phyloP scores from a whole-genome alignment of 768 basidiomycete genomes.

The Mycena alexandri region DNA sequence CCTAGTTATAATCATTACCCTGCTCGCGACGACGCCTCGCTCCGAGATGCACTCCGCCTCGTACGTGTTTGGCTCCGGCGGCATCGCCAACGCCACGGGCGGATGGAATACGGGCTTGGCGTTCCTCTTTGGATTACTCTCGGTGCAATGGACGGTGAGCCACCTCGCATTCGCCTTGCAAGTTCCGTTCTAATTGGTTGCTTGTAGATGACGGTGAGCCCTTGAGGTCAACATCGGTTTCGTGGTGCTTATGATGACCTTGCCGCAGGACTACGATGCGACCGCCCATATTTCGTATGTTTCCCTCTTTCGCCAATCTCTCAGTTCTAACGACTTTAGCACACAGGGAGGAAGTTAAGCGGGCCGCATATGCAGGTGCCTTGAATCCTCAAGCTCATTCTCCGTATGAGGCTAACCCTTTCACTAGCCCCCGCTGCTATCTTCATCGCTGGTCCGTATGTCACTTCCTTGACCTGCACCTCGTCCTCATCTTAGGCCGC shows the following conservation, averaged over 20 bases:
- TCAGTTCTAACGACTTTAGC: constrained; percentile 20
- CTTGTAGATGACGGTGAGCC: constrained; percentile 69
- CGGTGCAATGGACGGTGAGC: constrained; percentile 89
- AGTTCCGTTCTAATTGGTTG: constrained; percentile 22
- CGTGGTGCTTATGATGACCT: constrained; percentile 3
- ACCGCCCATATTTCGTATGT: constrained; percentile 86
- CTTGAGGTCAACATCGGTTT: neutral
- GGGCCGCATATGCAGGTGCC: constrained; percentile 82
- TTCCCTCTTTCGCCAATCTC: constrained; percentile 14
- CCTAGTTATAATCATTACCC: constrained; percentile 85
- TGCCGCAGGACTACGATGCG: constrained; percentile 78
- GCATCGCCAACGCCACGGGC: constrained; percentile 84
- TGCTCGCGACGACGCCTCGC: constrained; percentile 80
- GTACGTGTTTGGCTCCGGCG: constrained; percentile 84
- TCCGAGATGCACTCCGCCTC: constrained; percentile 83
- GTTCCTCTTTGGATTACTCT: constrained; percentile 86
- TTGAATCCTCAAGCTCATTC: neutral
- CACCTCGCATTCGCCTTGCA: neutral
- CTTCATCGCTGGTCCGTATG: constrained; percentile 42
- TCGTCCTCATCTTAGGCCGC: neutral
- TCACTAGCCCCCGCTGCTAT: constrained; percentile 45
- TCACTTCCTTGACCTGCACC: neutral
- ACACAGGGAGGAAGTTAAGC: constrained; percentile 79
- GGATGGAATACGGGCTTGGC: constrained; percentile 85
- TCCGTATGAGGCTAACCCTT: constrained; percentile 4